phyloP scores from a whole-genome alignment of 345 rosid species.

The Nephelium lappaceum region DNA sequence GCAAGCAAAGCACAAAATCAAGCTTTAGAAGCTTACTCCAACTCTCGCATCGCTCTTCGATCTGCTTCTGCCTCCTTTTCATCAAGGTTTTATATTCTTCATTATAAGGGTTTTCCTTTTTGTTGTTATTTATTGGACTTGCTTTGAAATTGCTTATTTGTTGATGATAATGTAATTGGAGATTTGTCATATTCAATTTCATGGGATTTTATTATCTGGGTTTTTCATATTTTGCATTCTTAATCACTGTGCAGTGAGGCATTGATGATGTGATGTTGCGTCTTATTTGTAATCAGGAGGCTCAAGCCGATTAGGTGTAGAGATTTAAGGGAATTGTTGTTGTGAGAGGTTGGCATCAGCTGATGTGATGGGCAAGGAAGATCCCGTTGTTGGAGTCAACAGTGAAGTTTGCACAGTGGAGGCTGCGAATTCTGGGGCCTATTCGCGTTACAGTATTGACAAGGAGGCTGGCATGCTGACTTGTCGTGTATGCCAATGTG shows the following conservation, averaged over 20 bases:
- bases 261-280: neutral
- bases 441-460: constrained; percentile 61
- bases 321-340: neutral
- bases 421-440: constrained; percentile 41
- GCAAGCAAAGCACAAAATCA: no score
- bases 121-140: neutral
- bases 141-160: neutral
- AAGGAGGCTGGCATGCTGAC: constrained; percentile 64
- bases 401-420: constrained; percentile 44
- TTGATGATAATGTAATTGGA: no score
- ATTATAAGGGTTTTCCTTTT: neutral
- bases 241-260: neutral
- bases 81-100: neutral
- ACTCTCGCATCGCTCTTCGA: neutral
- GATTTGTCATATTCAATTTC: no score
- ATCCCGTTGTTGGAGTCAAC: constrained; percentile 40
- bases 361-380: constrained; percentile 70
- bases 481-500: constrained; percentile 97
- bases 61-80: neutral
- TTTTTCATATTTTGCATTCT: neutral
- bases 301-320: neutral
- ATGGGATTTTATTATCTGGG: neutral
- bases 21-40: neutral
- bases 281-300: neutral
- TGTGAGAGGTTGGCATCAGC: neutral